Conservation (phyloP, 2,329 filamentous ascomycete genomes). For the Xylariaceae sp. region DNA sequence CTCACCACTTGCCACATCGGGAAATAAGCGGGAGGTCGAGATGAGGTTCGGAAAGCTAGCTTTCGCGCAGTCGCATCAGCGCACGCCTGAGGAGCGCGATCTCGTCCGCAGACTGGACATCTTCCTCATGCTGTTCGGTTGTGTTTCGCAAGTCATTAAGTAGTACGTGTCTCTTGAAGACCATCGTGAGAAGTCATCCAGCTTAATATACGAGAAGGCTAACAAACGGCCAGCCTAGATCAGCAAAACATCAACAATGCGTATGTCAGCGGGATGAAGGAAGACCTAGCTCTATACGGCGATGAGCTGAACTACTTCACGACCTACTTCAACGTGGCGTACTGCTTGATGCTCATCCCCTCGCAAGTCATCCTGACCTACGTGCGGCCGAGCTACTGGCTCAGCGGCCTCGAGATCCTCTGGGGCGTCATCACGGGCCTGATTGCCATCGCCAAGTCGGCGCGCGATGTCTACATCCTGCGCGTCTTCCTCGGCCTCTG, state of each 20-base stretch:
- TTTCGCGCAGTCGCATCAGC: constrained; percentile 21
- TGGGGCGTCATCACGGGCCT: constrained; percentile 31
- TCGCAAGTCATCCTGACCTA: constrained; percentile 33
- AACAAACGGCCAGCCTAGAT: no score
- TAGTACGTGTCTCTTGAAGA: constrained; percentile 1
- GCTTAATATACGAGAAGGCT: no score
- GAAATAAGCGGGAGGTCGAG: neutral
- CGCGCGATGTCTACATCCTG: constrained; percentile 33
- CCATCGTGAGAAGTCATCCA: no score
- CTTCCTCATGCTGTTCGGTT: constrained; percentile 32
- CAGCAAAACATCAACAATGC: constrained; percentile 30
- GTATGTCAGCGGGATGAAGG: constrained; percentile 33
- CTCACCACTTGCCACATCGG: neutral
- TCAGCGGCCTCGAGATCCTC: constrained; percentile 28
- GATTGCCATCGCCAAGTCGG: constrained; percentile 27
- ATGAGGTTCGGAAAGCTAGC: constrained; percentile 16
- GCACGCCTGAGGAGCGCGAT: constrained; percentile 26
- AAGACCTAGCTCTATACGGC: constrained; percentile 23
- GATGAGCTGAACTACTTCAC: constrained; percentile 29
- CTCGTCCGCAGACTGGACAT: constrained; percentile 30
- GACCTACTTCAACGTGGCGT: constrained; percentile 31
- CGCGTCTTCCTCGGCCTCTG: constrained; percentile 36
- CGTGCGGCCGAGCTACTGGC: constrained; percentile 31
- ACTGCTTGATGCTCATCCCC: constrained; percentile 32
- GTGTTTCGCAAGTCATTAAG: constrained; percentile 27